Base-by-base conservation (phyloP, 208 protist genomes). In the Trypanosoma brucei region DNA sequence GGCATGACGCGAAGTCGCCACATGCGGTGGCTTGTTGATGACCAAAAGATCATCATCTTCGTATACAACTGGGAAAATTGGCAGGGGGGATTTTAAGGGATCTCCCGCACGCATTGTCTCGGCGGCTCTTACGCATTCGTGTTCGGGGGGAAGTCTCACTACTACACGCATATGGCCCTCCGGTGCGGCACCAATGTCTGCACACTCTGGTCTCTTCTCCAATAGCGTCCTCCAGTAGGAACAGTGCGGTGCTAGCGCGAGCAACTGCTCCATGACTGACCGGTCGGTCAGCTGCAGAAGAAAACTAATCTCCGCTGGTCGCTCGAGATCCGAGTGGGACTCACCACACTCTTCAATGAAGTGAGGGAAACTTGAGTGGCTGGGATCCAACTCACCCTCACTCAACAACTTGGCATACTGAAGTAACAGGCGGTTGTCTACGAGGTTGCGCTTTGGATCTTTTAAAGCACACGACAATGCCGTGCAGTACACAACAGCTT, bases 341-440 rank as follows among this genome's bases (percentile, higher is more conserved):
- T 94, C 84, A 0, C 88, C 88, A 61, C 88, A 94, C 60, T 91
- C 84, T 55, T 94, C 88, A 22, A 94, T 38, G 61, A 91, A 94
- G 35, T 78, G 55, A 3, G 73, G 9, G 62, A 94, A 94, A 50
- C 73, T 82, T 9, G 55, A 44, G 56, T 88, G 66, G 1, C 65
- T 37, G 1, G 76, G 57, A 11, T 76, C 71, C 5, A 94, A 33
- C 30, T 86, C 65, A 2, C 79, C 83, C 1, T 58, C 53, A 9
- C 51, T 68, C 9, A 94, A 71, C 3, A 83, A 71, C 3, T 33
- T n/a, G 2, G 81, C 80, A 65, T 92, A 94, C 3, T 76, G 62
- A 55, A 67, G 75, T 49, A 94, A 70, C 35, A 89, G 52, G 8
- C 84, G 70, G 51, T 79, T 82, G 51, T 87, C 80, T 14, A 94